phyloP scores from a whole-genome alignment of 2,329 filamentous ascomycete genomes.

The Cercospora brassicicola region DNA sequence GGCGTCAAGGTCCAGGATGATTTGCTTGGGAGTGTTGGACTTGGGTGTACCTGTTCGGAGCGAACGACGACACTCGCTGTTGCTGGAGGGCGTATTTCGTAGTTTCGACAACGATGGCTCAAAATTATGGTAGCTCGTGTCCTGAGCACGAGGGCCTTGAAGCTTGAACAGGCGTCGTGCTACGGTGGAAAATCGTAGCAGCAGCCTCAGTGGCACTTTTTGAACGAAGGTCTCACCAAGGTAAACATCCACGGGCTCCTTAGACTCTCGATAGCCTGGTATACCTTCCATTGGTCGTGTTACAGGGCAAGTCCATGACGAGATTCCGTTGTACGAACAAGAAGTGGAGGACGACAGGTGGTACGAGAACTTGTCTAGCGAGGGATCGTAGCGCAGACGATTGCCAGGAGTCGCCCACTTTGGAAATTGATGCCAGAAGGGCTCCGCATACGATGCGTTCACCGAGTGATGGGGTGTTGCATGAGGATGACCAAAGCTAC shows the following conservation, averaged over 20 bases:
- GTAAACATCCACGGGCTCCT: constrained; percentile 17
- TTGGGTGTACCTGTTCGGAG: neutral
- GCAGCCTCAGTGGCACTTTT: constrained; percentile 12
- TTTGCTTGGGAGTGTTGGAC: neutral
- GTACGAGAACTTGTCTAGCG: constrained; percentile 13
- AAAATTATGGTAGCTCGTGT: neutral
- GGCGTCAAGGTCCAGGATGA: constrained; percentile 4
- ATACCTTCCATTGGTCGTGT: neutral
- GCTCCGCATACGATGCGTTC: constrained; percentile 4
- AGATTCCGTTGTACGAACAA: neutral
- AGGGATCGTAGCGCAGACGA: constrained; percentile 16
- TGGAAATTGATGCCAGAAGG: constrained; percentile 23
- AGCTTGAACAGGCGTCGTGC: constrained; percentile 9
- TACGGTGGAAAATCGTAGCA: constrained; percentile 19
- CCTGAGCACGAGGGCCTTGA: neutral
- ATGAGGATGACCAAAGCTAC: constrained; percentile 8
- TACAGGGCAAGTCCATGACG: neutral
- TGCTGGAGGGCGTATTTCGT: neutral
- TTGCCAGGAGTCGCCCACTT: constrained; percentile 13
- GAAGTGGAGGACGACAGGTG: neutral
- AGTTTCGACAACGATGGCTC: neutral
- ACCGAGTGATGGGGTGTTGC: neutral
- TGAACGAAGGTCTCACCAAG: constrained; percentile 15
- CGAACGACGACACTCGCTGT: neutral
- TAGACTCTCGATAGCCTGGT: neutral